Evolutionary conservation across 768 basidiomycete species (phyloP).

Genomic region (Boletus sp.): DNA sequence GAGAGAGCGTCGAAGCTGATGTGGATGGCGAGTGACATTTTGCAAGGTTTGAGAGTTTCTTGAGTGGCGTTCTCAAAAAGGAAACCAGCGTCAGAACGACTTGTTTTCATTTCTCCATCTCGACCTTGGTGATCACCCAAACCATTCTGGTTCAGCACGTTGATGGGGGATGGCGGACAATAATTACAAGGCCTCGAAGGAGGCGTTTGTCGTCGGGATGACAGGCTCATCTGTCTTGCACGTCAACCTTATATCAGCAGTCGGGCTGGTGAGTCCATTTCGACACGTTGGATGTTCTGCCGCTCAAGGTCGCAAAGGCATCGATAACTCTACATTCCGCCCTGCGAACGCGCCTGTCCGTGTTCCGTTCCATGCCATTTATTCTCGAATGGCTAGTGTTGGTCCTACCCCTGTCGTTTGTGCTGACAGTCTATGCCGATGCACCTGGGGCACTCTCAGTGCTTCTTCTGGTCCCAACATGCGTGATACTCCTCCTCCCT

Average conservation of each 20-base stretch:
- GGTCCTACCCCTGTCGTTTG: constrained; percentile 74
- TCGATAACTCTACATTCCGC: constrained; percentile 71
- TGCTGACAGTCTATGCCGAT: constrained; percentile 72
- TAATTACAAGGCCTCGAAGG: constrained; percentile 73
- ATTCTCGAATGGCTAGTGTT: constrained; percentile 60
- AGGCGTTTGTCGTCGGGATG: constrained; percentile 75
- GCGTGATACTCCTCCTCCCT: constrained; percentile 42
- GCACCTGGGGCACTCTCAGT: constrained; percentile 50
- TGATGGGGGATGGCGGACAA: constrained; percentile 12
- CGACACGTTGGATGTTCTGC: neutral
- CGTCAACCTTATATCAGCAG: constrained; percentile 65
- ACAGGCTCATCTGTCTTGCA: constrained; percentile 66
- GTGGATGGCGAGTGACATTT: constrained; percentile 9
- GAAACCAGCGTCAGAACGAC: too few species aligned
- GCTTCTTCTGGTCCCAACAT: constrained; percentile 45
- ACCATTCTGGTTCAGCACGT: neutral
- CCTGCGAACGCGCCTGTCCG: constrained; percentile 46
- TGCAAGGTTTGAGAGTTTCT: neutral
- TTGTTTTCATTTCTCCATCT: neutral
- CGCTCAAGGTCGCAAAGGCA: constrained; percentile 49
- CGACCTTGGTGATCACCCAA: neutral
- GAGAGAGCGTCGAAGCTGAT: constrained; percentile 59
- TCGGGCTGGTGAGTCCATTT: constrained; percentile 52
- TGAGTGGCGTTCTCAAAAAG: neutral
- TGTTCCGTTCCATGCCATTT: constrained; percentile 37